Evolutionary conservation across 495 filamentous ascomycete genomes (phyloP).

Genomic region (Penicillium cataractarum): DNA sequence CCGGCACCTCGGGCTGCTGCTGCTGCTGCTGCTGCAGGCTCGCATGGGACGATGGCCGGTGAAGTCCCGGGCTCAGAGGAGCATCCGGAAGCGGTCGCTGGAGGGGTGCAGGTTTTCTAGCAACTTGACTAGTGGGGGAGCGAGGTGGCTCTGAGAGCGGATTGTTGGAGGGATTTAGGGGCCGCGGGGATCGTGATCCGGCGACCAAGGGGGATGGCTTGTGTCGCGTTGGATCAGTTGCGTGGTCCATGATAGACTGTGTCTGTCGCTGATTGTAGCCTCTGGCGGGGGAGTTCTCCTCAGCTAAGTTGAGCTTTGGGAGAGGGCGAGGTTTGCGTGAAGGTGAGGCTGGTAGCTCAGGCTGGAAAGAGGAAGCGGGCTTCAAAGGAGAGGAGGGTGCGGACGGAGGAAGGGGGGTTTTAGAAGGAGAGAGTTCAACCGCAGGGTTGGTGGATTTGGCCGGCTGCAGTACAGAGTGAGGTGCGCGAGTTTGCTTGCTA

Average conservation of each 20-base stretch:
- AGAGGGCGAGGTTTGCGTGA: conserved; percentile 9
- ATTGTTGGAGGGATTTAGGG: conserved; percentile 9
- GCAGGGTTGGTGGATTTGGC: neutral
- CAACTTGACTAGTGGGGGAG: conserved; percentile 37
- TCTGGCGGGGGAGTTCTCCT: conserved; percentile 11
- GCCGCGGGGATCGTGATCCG: neutral
- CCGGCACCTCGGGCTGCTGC: conserved; percentile 15
- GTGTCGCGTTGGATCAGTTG: conserved; percentile 3
- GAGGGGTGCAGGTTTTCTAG: conserved; percentile 12
- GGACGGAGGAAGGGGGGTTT: conserved; percentile 16
- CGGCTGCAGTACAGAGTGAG: conserved; percentile 9
- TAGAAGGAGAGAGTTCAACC: conserved; percentile 17
- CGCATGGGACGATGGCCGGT: conserved; percentile 1
- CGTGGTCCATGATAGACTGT: conserved; percentile 19
- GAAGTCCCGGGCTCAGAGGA: conserved; percentile 3
- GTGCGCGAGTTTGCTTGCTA: conserved; percentile 29
- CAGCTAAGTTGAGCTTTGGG: neutral
- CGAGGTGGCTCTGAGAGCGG: conserved; percentile 51
- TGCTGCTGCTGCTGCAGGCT: conserved; percentile 15
- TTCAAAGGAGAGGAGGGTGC: conserved; percentile 6
- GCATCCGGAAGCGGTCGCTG: conserved; percentile 21
- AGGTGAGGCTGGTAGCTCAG: neutral
- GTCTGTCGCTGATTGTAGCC: conserved; percentile 17
- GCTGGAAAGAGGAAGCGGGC: neutral
- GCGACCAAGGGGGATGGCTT: neutral